phyloP scores from a whole-genome alignment of 768 basidiomycete species.

The Psilocybe subaeruginosa region DNA sequence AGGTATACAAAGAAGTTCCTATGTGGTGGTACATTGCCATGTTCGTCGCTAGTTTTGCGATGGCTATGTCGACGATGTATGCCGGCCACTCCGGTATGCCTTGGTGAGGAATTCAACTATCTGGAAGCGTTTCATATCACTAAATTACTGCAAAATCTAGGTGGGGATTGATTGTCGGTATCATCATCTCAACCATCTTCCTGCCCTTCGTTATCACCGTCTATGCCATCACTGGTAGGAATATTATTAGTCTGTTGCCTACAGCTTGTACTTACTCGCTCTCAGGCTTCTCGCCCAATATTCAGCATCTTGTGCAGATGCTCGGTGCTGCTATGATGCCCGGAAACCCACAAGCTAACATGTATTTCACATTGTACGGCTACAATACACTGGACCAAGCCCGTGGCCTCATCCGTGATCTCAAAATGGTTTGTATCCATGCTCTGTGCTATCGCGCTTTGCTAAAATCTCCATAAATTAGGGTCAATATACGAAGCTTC shows the following conservation, averaged over 20 bases:
- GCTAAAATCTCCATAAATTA: neutral
- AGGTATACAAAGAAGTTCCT: constrained; percentile 39
- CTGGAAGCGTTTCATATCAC: neutral
- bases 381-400: constrained; percentile 52
- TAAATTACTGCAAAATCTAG: constrained; percentile 11
- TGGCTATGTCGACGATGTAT: constrained; percentile 59
- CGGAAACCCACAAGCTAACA: constrained; percentile 53
- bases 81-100: constrained; percentile 55
- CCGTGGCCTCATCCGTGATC: constrained; percentile 53
- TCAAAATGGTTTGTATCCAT: constrained; percentile 47
- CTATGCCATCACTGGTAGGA: constrained; percentile 45
- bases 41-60: constrained; percentile 45
- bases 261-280: too few species aligned
- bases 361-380: constrained; percentile 49
- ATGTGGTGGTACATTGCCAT: constrained; percentile 54
- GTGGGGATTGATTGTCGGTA: constrained; percentile 55
- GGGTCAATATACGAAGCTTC: constrained; percentile 58
- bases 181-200: constrained; percentile 52
- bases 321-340: constrained; percentile 50
- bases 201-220: constrained; percentile 58
- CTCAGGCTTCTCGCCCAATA: constrained; percentile 34
- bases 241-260: too few species aligned
- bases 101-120: constrained; percentile 38
- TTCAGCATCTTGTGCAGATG: constrained; percentile 46
- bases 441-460: neutral